Conservation (phyloP, 192 early-diverging fungal genomes). For the Linnemannia exigua region DNA sequence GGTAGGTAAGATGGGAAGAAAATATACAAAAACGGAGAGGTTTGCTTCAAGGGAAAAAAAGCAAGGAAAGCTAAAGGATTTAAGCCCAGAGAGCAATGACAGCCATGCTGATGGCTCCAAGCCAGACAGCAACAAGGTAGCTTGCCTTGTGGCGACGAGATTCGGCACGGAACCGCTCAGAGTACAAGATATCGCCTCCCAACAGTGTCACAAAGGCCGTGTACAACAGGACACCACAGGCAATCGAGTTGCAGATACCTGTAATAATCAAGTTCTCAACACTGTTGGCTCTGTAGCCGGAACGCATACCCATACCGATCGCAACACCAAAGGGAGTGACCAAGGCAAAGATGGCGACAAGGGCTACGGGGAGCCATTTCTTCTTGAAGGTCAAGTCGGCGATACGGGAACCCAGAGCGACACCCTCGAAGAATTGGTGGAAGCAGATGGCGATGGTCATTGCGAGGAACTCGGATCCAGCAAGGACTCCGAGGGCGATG, state of each 20-base stretch:
- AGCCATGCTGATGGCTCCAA: constrained; percentile 66
- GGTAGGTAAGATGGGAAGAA: not conserved
- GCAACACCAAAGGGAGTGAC: constrained; percentile 86
- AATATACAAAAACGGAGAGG: not conserved
- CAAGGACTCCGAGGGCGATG: constrained; percentile 73
- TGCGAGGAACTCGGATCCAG: constrained; percentile 71
- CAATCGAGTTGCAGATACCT: constrained; percentile 82
- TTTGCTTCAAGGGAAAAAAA: not conserved
- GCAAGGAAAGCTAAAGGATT: constrained; percentile 6
- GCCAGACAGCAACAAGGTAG: constrained; percentile 60
- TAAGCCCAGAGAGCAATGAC: constrained; percentile 70
- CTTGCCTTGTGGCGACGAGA: constrained; percentile 20
- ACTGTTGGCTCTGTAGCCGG: constrained; percentile 74
- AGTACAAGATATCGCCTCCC: constrained; percentile 73
- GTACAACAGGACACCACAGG: constrained; percentile 87
- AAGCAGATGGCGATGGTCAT: constrained; percentile 80
- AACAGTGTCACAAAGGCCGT: constrained; percentile 81
- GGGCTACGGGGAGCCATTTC: constrained; percentile 50
- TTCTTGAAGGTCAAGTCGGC: constrained; percentile 41
- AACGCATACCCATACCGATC: constrained; percentile 82
- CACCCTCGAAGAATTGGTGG: constrained; percentile 78
- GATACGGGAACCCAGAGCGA: constrained; percentile 63
- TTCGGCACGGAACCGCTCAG: constrained; percentile 52
- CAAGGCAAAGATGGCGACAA: constrained; percentile 71
- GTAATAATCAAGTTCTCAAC: constrained; percentile 70